Conservation (phyloP, 768 basidiomycete species). For the Suillus hirtellus region DNA sequence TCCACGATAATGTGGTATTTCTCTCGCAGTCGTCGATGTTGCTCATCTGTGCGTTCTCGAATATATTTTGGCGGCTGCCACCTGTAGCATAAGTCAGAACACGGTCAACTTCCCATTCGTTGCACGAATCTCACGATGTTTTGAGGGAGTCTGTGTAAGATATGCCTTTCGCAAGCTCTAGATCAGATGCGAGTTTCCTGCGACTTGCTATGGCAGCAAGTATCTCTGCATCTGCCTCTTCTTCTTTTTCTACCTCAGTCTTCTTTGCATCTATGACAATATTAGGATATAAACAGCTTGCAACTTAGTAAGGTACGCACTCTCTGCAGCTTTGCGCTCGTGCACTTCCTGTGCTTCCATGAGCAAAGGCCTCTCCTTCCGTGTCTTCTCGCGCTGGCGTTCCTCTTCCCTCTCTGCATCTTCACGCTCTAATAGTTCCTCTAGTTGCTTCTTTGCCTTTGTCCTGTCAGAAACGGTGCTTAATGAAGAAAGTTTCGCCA, state of each 20-base stretch:
- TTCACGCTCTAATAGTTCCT: conserved; percentile 61
- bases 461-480: conserved; percentile 57
- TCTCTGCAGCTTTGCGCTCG: conserved; percentile 75
- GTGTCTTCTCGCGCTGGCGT: conserved; percentile 63
- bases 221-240: conserved; percentile 89
- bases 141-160: conserved; percentile 84
- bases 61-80: conserved; percentile 90
- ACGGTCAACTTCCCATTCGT: not conserved
- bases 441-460: conserved; percentile 46
- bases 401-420: conserved; percentile 84
- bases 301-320: conserved; percentile 38
- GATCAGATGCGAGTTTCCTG: conserved; percentile 87
- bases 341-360: conserved; percentile 97
- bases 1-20: conserved; percentile 95
- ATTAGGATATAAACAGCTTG: conserved; percentile 19
- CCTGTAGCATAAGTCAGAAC: conserved; percentile 40
- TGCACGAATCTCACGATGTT: conserved; percentile 61
- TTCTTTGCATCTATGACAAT: conserved; percentile 72
- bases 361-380: conserved; percentile 85
- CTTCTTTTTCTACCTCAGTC: conserved; percentile 79
- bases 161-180: conserved; percentile 92
- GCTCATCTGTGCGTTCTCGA: conserved; percentile 63
- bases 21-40: conserved; percentile 76
- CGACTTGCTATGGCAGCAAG: conserved; percentile 89
- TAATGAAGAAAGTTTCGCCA: conserved; percentile 71